phyloP scores from a whole-genome alignment of 2,329 filamentous ascomycete species.

The Ilyonectria destructans region DNA sequence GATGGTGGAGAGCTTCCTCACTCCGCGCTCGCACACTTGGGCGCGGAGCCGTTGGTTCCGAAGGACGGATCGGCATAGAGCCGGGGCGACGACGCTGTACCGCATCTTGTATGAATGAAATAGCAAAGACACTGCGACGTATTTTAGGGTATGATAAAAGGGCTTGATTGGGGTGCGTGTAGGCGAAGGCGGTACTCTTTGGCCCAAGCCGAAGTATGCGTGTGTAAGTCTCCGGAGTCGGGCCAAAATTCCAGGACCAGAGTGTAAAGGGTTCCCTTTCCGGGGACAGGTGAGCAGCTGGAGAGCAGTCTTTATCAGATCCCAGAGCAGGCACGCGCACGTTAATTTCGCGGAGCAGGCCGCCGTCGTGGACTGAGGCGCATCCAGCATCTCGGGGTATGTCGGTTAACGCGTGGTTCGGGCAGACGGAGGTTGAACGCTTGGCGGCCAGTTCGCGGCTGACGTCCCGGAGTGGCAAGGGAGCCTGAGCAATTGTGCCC shows the following conservation, averaged over 20 bases:
- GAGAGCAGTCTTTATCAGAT: slow-evolving; percentile 22
- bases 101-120: slow-evolving; percentile 24
- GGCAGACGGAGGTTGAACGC: slow-evolving; percentile 31
- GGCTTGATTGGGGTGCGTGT: not conserved
- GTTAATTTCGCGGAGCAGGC: slow-evolving; percentile 26
- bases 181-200: not conserved
- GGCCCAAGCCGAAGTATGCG: slow-evolving; percentile 2
- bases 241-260: slow-evolving; percentile 2
- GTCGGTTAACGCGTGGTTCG: slow-evolving; percentile 33
- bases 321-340: not conserved
- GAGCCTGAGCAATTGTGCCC: slow-evolving; percentile 12
- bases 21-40: slow-evolving; percentile 13
- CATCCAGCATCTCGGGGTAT: slow-evolving; percentile 29
- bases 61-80: slow-evolving; percentile 27
- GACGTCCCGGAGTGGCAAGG: not conserved
- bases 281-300: not conserved
- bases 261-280: slow-evolving; percentile 1
- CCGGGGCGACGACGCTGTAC: slow-evolving; percentile 30
- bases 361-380: slow-evolving; percentile 25
- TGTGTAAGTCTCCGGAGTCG: not conserved
- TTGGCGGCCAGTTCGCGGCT: slow-evolving; percentile 18
- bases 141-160: not conserved
- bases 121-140: not conserved
- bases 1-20: slow-evolving; percentile 34
- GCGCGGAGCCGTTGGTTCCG: slow-evolving; percentile 23